Evolutionary conservation across 441 rosid genomes (phyloP), one percentile per base, ranked within the genome.

Genomic region (Gossypium laxum): DNA sequence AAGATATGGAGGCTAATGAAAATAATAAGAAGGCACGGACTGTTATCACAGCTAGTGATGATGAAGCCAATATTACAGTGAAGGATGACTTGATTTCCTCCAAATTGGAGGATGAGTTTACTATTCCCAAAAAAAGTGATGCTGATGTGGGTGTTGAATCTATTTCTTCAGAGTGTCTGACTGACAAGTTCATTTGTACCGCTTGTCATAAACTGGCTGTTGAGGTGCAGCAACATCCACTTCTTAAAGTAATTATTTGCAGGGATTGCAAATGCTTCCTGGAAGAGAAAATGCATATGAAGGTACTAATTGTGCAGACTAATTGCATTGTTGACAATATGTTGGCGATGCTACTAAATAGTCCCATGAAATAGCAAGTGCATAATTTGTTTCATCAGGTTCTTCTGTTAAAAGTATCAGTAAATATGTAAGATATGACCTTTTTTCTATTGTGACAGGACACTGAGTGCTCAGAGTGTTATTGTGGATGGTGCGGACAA

Each of bases 401-500:
- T 50, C 69, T 22, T 45, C 69, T 45, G 34, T 65, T 65, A 43
- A 19, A 63, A 4, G 14, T 22, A 8, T 65, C 50, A 45, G 34
- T 64, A 19, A 38, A 64, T 43, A 12, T 17, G 26, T 17, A 4
- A 19, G 51, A 19, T 21, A 64, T 43, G 56, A 22, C 22, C 21
- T 41, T 24, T 65, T 66, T 47, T 47, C 68, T 22, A 26, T 47
- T 62, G 32, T 62, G 51, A 82, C 87, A 96, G 98, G 91, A 85
- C 79, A 57, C 79, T 63, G 88, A 87, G 67, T 85, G 92, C 76
- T 77, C 77, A 26, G 97, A 85, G 76, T 80, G 88, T 78, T 87
- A 87, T 75, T 93, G 99, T 82, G 90, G 86, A 70, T 96, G 99
- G 97, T 96, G 99, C 70, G 98, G 97, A 67, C 85, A 60, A 74